A percentile compares a stretch with the other conserved stretches of the same genome.
Conservation (phyloP, 352 stramenopile genomes). For the Phytophthora sansomeana region DNA sequence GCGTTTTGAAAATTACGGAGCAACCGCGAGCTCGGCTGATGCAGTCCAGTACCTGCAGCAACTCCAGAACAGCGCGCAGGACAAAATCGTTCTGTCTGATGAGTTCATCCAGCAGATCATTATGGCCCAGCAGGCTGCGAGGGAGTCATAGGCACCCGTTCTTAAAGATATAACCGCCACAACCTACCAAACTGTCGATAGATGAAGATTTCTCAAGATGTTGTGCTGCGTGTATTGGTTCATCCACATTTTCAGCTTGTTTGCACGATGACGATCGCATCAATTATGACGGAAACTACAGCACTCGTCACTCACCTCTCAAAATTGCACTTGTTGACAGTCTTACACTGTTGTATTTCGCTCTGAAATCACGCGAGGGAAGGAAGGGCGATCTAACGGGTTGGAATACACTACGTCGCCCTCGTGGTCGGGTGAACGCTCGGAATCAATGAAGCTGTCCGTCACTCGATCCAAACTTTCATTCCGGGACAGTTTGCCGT, state of each 20-base stretch:
- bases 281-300: not conserved
- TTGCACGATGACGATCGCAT: constrained; percentile 1
- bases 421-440: constrained; percentile 15
- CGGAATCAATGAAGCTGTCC: constrained; percentile 8
- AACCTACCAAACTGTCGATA: not conserved
- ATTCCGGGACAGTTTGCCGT: constrained; percentile 12
- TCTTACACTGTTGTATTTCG: constrained; percentile 38
- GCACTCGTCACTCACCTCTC: not conserved
- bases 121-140: constrained; percentile 76
- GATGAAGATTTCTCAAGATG: not conserved
- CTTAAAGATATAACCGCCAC: constrained; percentile 11
- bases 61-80: constrained; percentile 85
- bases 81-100: constrained; percentile 90
- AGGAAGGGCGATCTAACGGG: constrained; percentile 41
- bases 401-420: constrained; percentile 25
- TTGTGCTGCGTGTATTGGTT: not conserved
- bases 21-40: constrained; percentile 82
- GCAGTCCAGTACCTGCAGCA: constrained; percentile 89
- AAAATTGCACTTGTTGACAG: constrained; percentile 20
- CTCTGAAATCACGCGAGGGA: constrained; percentile 40
- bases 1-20: constrained; percentile 76
- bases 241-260: not conserved
- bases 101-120: constrained; percentile 90
- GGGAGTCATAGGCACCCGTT: constrained; percentile 78
- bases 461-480: constrained; percentile 6